Conservation (phyloP, 2,329 filamentous ascomycete species). For the Phyllosticta citrichinensis region DNA sequence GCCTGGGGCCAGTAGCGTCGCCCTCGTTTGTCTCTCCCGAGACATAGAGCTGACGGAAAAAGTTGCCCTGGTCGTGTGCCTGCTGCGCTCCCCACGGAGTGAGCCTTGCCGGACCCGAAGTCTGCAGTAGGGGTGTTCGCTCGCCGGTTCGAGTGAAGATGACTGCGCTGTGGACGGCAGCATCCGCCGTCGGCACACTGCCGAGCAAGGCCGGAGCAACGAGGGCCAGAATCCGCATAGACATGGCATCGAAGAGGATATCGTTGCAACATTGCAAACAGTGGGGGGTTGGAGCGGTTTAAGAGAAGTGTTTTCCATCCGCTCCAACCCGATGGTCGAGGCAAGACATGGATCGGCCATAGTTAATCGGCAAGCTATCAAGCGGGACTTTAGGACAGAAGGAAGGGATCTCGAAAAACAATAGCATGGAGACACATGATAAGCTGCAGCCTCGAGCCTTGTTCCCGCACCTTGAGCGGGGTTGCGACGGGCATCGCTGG, state of each 20-base stretch:
- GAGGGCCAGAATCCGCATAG: conserved; percentile 8
- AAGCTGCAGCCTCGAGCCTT: neutral
- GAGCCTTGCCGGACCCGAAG: conserved; percentile 25
- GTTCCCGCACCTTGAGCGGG: neutral
- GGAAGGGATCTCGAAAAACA: neutral
- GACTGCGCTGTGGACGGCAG: conserved; percentile 36
- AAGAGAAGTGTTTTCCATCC: neutral
- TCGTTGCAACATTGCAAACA: neutral
- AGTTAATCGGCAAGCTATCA: neutral
- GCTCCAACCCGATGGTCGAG: neutral
- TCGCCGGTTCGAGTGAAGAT: conserved; percentile 47
- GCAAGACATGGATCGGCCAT: neutral
- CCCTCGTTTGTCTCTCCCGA: conserved; percentile 15
- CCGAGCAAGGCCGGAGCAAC: conserved; percentile 19
- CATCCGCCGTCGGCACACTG: conserved; percentile 11
- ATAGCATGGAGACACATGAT: neutral
- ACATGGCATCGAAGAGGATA: neutral
- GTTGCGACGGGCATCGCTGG: neutral
- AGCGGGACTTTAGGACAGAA: neutral
- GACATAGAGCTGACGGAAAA: conserved; percentile 46
- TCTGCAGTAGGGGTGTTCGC: conserved; percentile 35
- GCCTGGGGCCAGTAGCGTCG: conserved; percentile 20
- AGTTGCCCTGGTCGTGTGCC: conserved; percentile 39
- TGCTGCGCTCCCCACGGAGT: conserved; percentile 48
- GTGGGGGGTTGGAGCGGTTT: neutral